Conservation (phyloP, 495 filamentous ascomycete genomes). For the Aspergillus affinis region DNA sequence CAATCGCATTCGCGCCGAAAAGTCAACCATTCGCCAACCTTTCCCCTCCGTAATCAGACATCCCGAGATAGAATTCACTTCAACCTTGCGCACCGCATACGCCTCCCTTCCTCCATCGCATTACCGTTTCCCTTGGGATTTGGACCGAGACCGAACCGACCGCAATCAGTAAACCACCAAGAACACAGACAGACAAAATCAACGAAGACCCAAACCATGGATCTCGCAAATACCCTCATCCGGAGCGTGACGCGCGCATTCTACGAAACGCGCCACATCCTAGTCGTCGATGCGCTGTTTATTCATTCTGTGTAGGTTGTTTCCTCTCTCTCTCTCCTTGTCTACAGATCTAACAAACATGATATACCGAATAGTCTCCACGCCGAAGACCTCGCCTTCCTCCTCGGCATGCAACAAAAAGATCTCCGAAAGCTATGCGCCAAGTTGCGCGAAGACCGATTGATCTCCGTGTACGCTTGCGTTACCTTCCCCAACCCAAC, state of each 20-base stretch:
- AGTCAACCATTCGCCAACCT: too few species aligned
- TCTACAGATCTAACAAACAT: constrained; percentile 1
- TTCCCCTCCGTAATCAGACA: too few species aligned
- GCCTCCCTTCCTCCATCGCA: too few species aligned
- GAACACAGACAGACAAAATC: neutral
- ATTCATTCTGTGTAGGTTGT: constrained; percentile 76
- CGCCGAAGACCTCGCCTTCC: constrained; percentile 80
- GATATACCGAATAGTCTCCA: constrained; percentile 55
- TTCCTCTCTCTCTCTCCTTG: too few species aligned
- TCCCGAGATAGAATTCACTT: too few species aligned
- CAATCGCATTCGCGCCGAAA: too few species aligned
- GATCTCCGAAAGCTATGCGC: constrained; percentile 85
- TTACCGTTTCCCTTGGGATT: too few species aligned
- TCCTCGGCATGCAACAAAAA: constrained; percentile 85
- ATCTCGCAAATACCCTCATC: constrained; percentile 83
- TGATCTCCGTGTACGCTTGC: constrained; percentile 69
- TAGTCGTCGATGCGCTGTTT: constrained; percentile 89
- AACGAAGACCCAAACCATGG: constrained; percentile 51
- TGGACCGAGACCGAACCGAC: too few species aligned
- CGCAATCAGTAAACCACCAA: too few species aligned
- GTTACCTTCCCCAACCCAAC: neutral
- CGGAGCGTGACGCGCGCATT: constrained; percentile 88
- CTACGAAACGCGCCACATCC: constrained; percentile 84
- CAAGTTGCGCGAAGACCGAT: constrained; percentile 77
- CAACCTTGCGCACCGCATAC: neutral